A percentile compares a stretch with the other conserved stretches of the same genome.
These are phyloP conservation scores for Cyathus olla DNA, from an alignment of 1,284 basidiomycete genomes.

Conservation along the genomic window DNA sequence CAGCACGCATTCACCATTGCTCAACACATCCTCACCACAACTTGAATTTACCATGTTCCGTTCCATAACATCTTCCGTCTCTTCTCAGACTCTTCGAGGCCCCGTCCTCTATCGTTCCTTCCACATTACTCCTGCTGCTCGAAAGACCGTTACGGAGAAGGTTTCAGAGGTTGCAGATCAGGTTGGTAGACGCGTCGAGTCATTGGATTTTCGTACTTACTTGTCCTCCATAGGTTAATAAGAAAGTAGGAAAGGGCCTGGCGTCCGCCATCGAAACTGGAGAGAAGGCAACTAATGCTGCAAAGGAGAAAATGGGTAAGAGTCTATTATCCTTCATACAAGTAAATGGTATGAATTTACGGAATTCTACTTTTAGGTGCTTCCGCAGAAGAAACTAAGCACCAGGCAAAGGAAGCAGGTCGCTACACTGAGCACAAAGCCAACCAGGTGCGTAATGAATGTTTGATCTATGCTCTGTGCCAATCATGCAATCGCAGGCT, in stretches of 20 bases:
- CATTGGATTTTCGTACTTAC: neutral
- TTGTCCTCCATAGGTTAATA: constrained; percentile 61
- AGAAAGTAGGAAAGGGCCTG: constrained; percentile 66
- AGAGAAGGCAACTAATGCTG: constrained; percentile 64
- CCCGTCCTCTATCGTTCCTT: constrained; percentile 44
- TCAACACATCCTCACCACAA: neutral
- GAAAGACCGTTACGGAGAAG: constrained; percentile 70
- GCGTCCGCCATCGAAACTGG: constrained; percentile 75
- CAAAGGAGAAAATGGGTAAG: constrained; percentile 68
- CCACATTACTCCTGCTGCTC: constrained; percentile 58
- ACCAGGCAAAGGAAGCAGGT: constrained; percentile 48
- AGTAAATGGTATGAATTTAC: too few relatives aligned
- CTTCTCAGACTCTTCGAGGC: neutral
- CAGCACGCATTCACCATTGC: neutral
- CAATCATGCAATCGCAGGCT: constrained; percentile 41
- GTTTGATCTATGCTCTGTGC: too few relatives aligned
- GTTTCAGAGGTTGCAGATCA: constrained; percentile 70
- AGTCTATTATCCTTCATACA: neutral
- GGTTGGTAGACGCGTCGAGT: constrained; percentile 39
- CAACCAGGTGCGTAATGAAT: constrained; percentile 49
- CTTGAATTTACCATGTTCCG: neutral
- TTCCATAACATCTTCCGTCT: neutral
- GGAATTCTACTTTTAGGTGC: constrained; percentile 31
- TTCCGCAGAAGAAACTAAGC: constrained; percentile 40
- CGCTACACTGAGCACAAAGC: constrained; percentile 46